Base-by-base conservation (phyloP, 345 rosid species). In the Boechera divaricarpa region DNA sequence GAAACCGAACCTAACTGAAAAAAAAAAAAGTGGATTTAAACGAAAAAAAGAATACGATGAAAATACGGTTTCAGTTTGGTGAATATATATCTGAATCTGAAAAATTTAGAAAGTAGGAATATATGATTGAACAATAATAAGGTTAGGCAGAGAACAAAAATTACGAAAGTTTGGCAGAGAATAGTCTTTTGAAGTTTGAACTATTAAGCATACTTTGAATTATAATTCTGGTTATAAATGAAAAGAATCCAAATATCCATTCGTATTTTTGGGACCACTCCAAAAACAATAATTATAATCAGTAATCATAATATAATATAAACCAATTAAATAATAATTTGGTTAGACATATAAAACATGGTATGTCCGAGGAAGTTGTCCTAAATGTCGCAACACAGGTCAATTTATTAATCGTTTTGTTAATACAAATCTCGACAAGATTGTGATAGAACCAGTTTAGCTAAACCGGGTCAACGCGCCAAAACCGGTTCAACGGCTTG, bases 311-410 rank as follows among this genome's bases (percentile, higher is more conserved):
- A 47, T 45, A 10, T 2, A 26, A 0, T 0, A 38, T 15, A 63
- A 63, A 60, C 35, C 70, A 73, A 64, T 55, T 21, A 48, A 65
- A 32, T 42, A 73, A 26, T 61, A 16, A 29, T 51, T 52, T 32
- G 16, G 6, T 63, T 57, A 56, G 67, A 58, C 69, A 65, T 21
- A 39, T n/a, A 72, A 71, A 72, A 77, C 77, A 72, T 78, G 73
- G 39, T 47, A 71, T 77, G 72, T 71, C 73, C 39, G 53, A 77
- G 49, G 64, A 75, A 75, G 18, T 59, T 35, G 29, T 36, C 45
- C 29, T 35, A 59, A 48, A 57, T 67, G 79, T 75, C 36, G 5
- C 62, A 56, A 72, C 62, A 71, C 57, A 49, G 5, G 73, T 57
- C 72, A 57, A 65, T 63, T 77, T 66, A 35, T 12, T 1, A 32